A percentile compares a stretch with the other conserved stretches of the same genome.
Evolutionary conservation across 2,329 filamentous ascomycete species (phyloP).

Genomic region (Coniochaeta pulveracea): DNA sequence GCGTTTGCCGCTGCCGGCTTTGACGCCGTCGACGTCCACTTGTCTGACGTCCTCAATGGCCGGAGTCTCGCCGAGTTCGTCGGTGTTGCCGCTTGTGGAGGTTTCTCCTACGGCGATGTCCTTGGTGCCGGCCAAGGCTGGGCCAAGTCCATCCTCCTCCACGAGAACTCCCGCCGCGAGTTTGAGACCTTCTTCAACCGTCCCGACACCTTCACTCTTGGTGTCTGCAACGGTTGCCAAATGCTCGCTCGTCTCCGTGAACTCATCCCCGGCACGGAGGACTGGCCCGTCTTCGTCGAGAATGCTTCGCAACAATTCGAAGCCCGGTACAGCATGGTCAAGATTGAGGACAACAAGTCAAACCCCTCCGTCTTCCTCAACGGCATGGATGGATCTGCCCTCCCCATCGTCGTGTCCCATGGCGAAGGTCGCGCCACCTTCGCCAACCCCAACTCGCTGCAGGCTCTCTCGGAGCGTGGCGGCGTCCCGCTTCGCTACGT

Average conservation of each 20-base stretch:
- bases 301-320: constrained; percentile 87
- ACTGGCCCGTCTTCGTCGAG: constrained; percentile 79
- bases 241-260: constrained; percentile 78
- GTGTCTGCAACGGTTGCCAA: constrained; percentile 96
- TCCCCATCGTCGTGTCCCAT: constrained; percentile 84
- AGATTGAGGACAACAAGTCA: constrained; percentile 49
- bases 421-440: constrained; percentile 80
- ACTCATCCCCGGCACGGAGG: constrained; percentile 71
- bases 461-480: constrained; percentile 49
- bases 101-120: constrained; percentile 84
- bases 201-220: constrained; percentile 81
- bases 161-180: constrained; percentile 62
- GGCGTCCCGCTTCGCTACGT: constrained; percentile 74
- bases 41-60: constrained; percentile 80
- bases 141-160: constrained; percentile 86
- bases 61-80: constrained; percentile 73
- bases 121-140: constrained; percentile 93
- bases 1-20: constrained; percentile 89
- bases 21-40: constrained; percentile 86
- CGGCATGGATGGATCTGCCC: constrained; percentile 70
- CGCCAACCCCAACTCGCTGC: constrained; percentile 35
- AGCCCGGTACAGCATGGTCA: constrained; percentile 72
- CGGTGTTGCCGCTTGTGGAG: constrained; percentile 88
- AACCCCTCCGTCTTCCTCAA: constrained; percentile 74
- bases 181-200: constrained; percentile 81